These are phyloP conservation scores for Skeletonema grethae DNA, from an alignment of 108 stramenopile genomes.

Conservation along the genomic window DNA sequence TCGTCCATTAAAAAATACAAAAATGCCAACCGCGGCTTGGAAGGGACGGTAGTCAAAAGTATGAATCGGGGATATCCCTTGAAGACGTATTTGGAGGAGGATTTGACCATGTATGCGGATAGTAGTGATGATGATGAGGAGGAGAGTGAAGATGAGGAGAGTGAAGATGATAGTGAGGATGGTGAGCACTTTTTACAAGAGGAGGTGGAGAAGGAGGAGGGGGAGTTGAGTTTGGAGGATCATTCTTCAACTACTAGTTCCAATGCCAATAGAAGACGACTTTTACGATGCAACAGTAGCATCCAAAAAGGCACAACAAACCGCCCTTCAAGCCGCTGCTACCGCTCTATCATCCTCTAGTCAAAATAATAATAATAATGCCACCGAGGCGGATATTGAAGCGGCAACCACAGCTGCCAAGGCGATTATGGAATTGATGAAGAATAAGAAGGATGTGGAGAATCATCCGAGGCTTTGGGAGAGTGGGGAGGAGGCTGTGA, in stretches of 20 bases:
- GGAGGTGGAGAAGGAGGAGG: neutral
- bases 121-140: conserved; percentile 21
- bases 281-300: neutral
- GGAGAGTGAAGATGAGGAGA: conserved; percentile 12
- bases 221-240: neutral
- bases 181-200: neutral
- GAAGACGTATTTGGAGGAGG: conserved; percentile 4
- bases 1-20: neutral
- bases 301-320: neutral
- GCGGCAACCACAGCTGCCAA: neutral
- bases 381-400: neutral
- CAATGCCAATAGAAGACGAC: neutral
- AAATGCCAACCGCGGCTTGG: conserved; percentile 3
- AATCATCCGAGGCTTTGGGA: neutral
- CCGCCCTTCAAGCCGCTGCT: neutral
- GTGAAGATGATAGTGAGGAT: neutral
- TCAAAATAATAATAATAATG: neutral
- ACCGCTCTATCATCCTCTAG: neutral
- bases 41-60: conserved; percentile 15
- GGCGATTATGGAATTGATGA: neutral
- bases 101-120: neutral
- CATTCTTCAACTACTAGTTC: neutral
- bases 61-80: conserved; percentile 23
- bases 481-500: neutral
- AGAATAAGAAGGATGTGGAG: neutral